phyloP scores from a whole-genome alignment of 768 basidiomycete species.

The Cystobasidium ongulense region DNA sequence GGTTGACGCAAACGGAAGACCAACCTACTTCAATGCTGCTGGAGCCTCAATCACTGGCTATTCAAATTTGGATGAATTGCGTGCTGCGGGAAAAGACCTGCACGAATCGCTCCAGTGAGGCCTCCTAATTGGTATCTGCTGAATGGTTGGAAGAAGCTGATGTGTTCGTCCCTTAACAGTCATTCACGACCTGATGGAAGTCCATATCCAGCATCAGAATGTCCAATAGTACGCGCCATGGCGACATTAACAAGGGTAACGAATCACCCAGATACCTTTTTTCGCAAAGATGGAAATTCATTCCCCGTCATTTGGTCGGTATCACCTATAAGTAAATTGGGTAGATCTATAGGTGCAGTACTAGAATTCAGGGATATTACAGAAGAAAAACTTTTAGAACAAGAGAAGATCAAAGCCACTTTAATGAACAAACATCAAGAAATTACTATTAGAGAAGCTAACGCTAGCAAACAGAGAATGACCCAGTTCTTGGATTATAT shows the following conservation, averaged over 20 bases:
- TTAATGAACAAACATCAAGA: conserved; percentile 23
- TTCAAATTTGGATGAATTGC: neutral
- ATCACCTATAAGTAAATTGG: neutral
- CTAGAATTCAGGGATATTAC: conserved; percentile 20
- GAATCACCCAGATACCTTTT: conserved; percentile 8
- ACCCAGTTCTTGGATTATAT: conserved; percentile 26
- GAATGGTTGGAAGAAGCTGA: neutral
- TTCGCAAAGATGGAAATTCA: conserved; percentile 4
- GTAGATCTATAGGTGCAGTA: conserved; percentile 1
- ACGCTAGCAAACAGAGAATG: conserved; percentile 20
- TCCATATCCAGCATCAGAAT: conserved; percentile 5
- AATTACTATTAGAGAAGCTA: conserved; percentile 14
- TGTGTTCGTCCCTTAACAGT: neutral
- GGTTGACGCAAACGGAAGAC: neutral
- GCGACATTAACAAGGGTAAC: neutral
- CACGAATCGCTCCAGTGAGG: neutral
- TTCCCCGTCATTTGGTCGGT: conserved; percentile 19
- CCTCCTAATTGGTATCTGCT: neutral
- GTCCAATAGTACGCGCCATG: conserved; percentile 7
- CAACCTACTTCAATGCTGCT: conserved; percentile 13
- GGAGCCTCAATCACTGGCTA: conserved; percentile 9
- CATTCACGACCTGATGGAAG: conserved; percentile 2
- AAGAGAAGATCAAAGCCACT: neutral
- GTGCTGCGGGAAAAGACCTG: neutral
- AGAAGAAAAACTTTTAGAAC: conserved; percentile 4